Evolutionary conservation across 148 eudicot genomes (phyloP).

Genomic region (Amaranthus cruentus): DNA sequence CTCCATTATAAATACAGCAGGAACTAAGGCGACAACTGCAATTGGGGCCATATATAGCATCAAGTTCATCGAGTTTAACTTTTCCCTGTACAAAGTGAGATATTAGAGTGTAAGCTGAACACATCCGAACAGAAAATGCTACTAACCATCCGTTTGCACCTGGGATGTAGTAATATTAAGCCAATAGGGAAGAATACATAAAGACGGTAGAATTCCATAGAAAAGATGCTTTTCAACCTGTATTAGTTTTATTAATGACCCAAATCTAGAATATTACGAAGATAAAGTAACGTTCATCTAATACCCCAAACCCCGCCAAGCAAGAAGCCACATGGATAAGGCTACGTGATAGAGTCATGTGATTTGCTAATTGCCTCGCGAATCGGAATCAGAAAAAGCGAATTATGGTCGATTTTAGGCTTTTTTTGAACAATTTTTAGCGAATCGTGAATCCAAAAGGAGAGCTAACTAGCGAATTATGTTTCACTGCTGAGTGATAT

Average conservation of each 20-base stretch:
- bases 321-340: too few relatives aligned
- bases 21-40: conserved; percentile 76
- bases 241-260: neutral
- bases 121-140: neutral
- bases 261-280: too few relatives aligned
- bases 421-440: too few relatives aligned
- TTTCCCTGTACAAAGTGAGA: conserved; percentile 56
- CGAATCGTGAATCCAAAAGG: too few relatives aligned
- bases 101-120: neutral
- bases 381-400: too few relatives aligned
- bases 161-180: neutral
- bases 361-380: too few relatives aligned
- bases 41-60: conserved; percentile 89
- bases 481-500: neutral
- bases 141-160: neutral
- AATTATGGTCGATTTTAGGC: too few relatives aligned
- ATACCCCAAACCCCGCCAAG: too few relatives aligned
- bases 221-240: neutral
- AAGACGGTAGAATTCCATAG: neutral
- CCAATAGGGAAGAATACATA: neutral
- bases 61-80: conserved; percentile 93
- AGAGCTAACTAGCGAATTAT: too few relatives aligned
- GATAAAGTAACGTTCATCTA: too few relatives aligned
- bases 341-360: too few relatives aligned
- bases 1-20: conserved; percentile 84